Evolutionary conservation across 331 rosid genomes (phyloP).

Genomic region (Quercus tomentella): DNA sequence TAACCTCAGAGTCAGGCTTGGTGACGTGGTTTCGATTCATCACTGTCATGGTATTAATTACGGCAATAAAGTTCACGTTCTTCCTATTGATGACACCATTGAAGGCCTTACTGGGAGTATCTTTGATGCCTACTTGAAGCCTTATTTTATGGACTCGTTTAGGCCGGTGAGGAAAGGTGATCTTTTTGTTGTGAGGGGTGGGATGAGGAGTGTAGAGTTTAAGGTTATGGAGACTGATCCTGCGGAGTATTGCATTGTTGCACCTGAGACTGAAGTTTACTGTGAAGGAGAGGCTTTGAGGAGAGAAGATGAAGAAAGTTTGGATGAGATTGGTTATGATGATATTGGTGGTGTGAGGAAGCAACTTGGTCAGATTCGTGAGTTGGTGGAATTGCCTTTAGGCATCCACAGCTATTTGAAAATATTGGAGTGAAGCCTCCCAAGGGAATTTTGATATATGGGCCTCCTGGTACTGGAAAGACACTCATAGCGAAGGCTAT

Average conservation of each 20-base stretch:
- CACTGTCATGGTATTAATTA: constrained; percentile 1
- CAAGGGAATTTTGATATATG: constrained; percentile 5
- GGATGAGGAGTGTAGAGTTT: not conserved
- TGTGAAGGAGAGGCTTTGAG: no score
- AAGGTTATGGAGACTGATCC: not conserved
- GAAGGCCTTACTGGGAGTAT: constrained; percentile 1
- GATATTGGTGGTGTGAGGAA: no score
- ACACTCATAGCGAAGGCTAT: constrained; percentile 5
- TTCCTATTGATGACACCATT: constrained; percentile 4
- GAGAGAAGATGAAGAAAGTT: not conserved
- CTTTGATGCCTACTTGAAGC: not conserved
- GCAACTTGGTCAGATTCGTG: no score
- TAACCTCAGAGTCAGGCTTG: constrained; percentile 3
- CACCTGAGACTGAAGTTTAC: no score
- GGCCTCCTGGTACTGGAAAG: constrained; percentile 9
- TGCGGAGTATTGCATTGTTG: no score
- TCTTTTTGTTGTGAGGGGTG: no score
- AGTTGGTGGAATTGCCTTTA: no score
- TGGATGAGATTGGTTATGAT: no score
- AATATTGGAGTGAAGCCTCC: constrained; percentile 7
- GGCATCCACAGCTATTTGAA: constrained; percentile 1
- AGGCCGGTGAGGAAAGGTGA: no score
- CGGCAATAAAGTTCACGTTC: not conserved
- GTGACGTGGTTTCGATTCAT: constrained; percentile 3
- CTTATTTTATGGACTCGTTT: not conserved